phyloP scores from a whole-genome alignment of 225 moss, liverwort and hornwort species.

The Asterella californica region DNA sequence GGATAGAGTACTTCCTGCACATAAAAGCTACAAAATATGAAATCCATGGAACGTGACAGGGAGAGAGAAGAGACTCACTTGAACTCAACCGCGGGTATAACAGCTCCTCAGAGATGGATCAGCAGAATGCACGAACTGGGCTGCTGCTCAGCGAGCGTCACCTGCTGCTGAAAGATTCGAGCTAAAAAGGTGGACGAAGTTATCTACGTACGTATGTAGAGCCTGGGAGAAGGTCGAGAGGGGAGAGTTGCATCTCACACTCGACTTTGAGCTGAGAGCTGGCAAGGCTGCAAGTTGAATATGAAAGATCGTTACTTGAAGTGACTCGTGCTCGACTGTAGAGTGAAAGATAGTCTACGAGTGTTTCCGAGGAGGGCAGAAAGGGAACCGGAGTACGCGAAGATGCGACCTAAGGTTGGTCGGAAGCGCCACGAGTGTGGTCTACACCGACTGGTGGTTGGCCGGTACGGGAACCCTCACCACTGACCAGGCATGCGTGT shows the following conservation, averaged over 20 bases:
- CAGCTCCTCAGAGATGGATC: background rate
- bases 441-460: conserved; percentile 1
- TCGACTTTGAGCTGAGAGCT: background rate
- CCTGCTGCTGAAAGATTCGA: too few relatives aligned
- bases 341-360: background rate
- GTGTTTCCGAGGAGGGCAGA: background rate
- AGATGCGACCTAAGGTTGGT: background rate
- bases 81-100: background rate
- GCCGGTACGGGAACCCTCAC: background rate
- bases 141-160: background rate
- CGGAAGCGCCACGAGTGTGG: conserved; percentile 5
- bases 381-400: background rate
- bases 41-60: background rate
- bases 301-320: background rate
- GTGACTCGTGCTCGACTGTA: background rate
- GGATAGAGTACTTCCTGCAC: background rate
- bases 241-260: background rate
- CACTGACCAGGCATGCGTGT: background rate
- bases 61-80: background rate
- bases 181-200: background rate
- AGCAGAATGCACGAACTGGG: background rate
- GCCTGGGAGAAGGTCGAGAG: too few relatives aligned
- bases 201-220: too few relatives aligned
- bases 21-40: background rate
- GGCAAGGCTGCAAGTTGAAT: background rate